phyloP scores from a whole-genome alignment of 139 green algal genomes.

The Raphidocelis subcapitata region DNA sequence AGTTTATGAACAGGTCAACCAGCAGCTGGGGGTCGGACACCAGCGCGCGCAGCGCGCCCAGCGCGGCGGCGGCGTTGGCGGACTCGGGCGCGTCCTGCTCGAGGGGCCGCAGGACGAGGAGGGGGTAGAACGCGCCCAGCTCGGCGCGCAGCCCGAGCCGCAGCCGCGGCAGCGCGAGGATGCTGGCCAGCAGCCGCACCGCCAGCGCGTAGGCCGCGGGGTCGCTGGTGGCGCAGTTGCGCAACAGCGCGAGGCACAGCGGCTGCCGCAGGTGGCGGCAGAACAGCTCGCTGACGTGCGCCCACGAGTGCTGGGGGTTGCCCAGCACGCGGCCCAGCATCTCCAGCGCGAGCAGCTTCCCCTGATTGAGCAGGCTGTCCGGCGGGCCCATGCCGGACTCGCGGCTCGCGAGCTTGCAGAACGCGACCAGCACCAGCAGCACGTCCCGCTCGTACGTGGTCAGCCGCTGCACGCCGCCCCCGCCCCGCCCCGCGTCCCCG shows the following conservation, averaged over 20 bases:
- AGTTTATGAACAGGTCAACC: conserved; percentile 95
- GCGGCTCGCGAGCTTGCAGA: conserved; percentile 76
- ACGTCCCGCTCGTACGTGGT: conserved; percentile 73
- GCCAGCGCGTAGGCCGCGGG: conserved; percentile 49
- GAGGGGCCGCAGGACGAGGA: conserved; percentile 82
- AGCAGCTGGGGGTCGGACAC: conserved; percentile 64
- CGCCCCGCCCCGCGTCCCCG: no score
- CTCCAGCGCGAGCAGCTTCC: conserved; percentile 93
- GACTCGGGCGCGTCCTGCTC: conserved; percentile 50
- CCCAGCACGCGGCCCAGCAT: conserved; percentile 73
- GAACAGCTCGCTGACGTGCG: conserved; percentile 62
- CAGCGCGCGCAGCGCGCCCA: conserved; percentile 46
- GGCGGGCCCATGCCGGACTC: conserved; percentile 30
- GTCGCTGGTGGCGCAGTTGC: conserved; percentile 65
- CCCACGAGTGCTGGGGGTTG: conserved; percentile 67
- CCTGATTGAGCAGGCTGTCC: conserved; percentile 43
- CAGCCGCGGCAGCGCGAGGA: conserved; percentile 53
- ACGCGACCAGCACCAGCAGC: conserved; percentile 81
- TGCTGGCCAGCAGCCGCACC: conserved; percentile 44
- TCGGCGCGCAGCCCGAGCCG: conserved; percentile 71
- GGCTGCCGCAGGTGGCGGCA: conserved; percentile 76
- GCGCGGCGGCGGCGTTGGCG: conserved; percentile 32
- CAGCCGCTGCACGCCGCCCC: conserved; percentile 21
- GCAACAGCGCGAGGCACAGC: conserved; percentile 81
- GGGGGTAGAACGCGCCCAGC: conserved; percentile 87